phyloP scores from a whole-genome alignment of 495 filamentous ascomycete genomes.

The Penicillium lagena region DNA sequence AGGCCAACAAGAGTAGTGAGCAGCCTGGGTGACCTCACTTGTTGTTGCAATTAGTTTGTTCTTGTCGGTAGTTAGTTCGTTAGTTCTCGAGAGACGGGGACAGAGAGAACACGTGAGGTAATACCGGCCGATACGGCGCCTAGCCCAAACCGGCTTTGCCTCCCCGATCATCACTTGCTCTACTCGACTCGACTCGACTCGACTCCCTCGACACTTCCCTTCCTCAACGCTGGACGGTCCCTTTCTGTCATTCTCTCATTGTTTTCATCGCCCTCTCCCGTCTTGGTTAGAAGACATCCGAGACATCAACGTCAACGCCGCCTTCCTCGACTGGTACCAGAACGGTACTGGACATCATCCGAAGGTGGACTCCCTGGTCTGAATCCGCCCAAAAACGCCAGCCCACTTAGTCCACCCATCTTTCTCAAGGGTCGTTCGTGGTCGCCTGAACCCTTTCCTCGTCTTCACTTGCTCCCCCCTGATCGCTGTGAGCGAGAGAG shows the following conservation, averaged over 20 bases:
- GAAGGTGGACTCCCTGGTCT: slow-evolving; percentile 31
- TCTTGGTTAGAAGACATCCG: slow-evolving; percentile 2
- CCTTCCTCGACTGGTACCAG: slow-evolving; percentile 22
- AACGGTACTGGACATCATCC: slow-evolving; percentile 42
- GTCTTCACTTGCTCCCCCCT: slow-evolving; percentile 32
- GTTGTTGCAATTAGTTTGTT: too few species aligned
- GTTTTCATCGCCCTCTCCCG: not conserved
- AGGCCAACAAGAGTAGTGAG: too few species aligned
- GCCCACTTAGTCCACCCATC: slow-evolving; percentile 39
- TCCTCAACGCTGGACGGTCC: too few species aligned
- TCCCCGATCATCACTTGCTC: too few species aligned
- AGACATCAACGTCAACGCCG: slow-evolving; percentile 14
- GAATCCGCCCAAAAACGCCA: slow-evolving; percentile 30
- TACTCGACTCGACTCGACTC: not conserved
- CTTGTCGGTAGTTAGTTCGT: too few species aligned
- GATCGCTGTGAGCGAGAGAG: not conserved
- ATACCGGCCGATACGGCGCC: too few species aligned
- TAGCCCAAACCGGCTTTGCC: too few species aligned
- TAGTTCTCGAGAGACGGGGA: too few species aligned
- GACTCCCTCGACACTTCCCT: too few species aligned
- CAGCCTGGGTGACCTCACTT: too few species aligned
- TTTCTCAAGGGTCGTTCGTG: slow-evolving; percentile 26
- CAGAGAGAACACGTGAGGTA: too few species aligned
- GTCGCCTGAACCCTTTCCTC: slow-evolving; percentile 28
- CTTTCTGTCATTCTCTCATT: too few species aligned